Conservation (phyloP, 75 land plant genomes). For the Pinus tabuliformis region DNA sequence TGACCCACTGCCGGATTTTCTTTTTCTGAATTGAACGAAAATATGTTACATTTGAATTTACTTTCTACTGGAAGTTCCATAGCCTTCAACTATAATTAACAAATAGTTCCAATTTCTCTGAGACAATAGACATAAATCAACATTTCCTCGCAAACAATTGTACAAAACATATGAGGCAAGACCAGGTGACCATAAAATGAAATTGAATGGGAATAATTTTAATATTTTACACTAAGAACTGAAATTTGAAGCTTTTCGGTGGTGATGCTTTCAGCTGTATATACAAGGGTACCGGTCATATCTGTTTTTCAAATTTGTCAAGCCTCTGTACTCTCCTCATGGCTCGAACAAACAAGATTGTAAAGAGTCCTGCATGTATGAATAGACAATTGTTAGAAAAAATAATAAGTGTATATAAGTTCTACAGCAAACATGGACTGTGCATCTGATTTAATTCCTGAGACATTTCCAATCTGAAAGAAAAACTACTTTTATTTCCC, state of each 20-base stretch:
- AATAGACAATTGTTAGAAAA: not conserved
- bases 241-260: no score
- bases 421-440: no score
- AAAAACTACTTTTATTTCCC: no score
- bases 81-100: not conserved
- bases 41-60: not conserved
- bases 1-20: not conserved
- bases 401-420: not conserved
- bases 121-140: not conserved
- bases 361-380: constrained; percentile 66
- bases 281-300: constrained; percentile 20
- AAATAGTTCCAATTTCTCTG: not conserved
- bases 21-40: not conserved
- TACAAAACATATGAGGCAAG: not conserved
- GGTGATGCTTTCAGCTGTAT: not conserved
- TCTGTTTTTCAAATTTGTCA: constrained; percentile 92
- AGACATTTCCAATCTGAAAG: no score
- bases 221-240: not conserved
- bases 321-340: constrained; percentile 79
- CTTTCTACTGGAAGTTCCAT: not conserved
- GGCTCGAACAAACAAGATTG: constrained; percentile 42
- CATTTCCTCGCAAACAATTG: not conserved
- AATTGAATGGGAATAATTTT: not conserved
- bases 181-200: not conserved
- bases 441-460: no score